Base-by-base conservation (phyloP, 2,329 filamentous ascomycete genomes). In the Myriangium duriaei region DNA sequence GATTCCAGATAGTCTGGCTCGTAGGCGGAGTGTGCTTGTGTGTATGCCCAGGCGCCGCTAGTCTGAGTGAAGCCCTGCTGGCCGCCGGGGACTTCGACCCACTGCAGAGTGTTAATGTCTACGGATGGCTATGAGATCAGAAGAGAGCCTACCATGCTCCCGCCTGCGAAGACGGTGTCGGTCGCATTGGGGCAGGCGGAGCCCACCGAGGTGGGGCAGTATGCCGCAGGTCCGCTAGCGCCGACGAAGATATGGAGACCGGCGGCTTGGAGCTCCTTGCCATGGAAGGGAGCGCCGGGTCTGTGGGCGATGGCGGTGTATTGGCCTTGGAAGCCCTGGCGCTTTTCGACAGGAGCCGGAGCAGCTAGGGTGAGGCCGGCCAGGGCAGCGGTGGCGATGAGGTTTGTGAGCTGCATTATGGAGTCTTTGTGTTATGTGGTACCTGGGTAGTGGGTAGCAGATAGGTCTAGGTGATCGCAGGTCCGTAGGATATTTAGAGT, bases 81-180 rank as follows among this genome's bases (percentile, higher is more conserved):
- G 30, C 48, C 47, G 32, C 48, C 49, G 7, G 49, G 49, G 4
- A 50, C 47, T 16, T 30, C 32, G 19, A 41, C 42, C 7, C 42
- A 39, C 34, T 49, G 32, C 1, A 17, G 10, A 17, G 14, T 45
- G 21, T 44, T 24, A 41, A 39, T 13, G 5, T 29, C 15, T 4
- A 14, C 6, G 24, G 13, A 12, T 13, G 4, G 2, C 1, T 11
- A 9, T 12, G 2, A 16, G 26, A 5, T 16, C 3, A 4, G 9
- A 2, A 5, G 16, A 15, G 16, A 30, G 12, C 35, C 11, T 12
- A 37, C 39, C 37, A 43, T 45, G 12, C 30, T 39, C 16, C 34
- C 31, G n/a, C 38, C 37, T 35, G 32, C 21, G 17, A 45, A 26
- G n/a, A 45, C 32, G 3, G 42, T 42, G 11, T 40, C 42, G 26